Conservation (phyloP, 768 basidiomycete species). For the Rhizopogon rudus region DNA sequence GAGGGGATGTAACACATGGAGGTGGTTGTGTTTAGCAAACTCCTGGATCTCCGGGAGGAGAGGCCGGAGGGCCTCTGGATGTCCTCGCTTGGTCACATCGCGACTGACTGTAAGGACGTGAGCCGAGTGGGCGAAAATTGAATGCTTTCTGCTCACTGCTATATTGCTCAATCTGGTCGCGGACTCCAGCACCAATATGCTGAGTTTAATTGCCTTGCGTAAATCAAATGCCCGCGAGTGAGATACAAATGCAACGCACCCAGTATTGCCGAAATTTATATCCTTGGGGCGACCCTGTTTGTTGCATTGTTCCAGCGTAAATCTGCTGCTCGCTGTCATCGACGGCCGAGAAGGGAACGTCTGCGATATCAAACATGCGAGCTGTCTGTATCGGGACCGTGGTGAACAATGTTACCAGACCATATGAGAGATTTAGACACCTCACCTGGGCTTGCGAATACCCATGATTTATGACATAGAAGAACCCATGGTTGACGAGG, state of each 20-base stretch:
- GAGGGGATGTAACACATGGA: slow-evolving; percentile 44
- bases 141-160: slow-evolving; percentile 36
- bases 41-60: slow-evolving; percentile 48
- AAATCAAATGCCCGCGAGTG: not conserved
- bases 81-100: slow-evolving; percentile 39
- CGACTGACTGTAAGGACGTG: slow-evolving; percentile 39
- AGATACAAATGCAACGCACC: slow-evolving; percentile 23
- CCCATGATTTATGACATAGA: slow-evolving; percentile 35
- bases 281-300: slow-evolving; percentile 44
- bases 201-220: slow-evolving; percentile 14
- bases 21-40: slow-evolving; percentile 48
- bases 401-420: not conserved
- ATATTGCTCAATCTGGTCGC: slow-evolving; percentile 60
- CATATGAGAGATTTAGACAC: not conserved
- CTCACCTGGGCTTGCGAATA: slow-evolving; percentile 34
- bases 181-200: slow-evolving; percentile 58
- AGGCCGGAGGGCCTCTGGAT: slow-evolving; percentile 46
- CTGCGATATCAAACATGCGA: slow-evolving; percentile 45
- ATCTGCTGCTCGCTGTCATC: slow-evolving; percentile 35
- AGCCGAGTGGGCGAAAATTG: not conserved
- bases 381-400: slow-evolving; percentile 28
- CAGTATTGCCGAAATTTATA: slow-evolving; percentile 49
- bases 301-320: slow-evolving; percentile 36
- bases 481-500: slow-evolving; percentile 38
- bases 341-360: slow-evolving; percentile 39